Evolutionary conservation across 306 rosid genomes (phyloP).

Genomic region (Cucurbita moschata): DNA sequence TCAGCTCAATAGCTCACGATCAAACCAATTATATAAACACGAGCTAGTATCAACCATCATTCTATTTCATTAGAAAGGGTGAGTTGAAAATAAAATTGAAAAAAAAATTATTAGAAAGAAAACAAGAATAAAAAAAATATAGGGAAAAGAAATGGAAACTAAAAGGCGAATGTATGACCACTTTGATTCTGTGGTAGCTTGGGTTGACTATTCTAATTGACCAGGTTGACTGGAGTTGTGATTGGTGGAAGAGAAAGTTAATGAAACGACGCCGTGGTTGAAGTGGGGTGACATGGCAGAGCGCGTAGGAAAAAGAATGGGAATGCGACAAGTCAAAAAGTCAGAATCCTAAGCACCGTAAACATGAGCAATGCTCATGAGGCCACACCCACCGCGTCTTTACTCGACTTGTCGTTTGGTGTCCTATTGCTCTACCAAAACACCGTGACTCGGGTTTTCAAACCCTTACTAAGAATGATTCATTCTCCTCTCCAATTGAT

Average conservation of each 20-base stretch:
- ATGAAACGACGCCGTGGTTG: background rate
- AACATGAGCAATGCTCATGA: slow-evolving; percentile 25
- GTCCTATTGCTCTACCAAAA: background rate
- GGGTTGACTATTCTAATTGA: background rate
- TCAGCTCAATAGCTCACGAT: background rate
- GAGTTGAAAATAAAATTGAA: no score
- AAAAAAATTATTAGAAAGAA: background rate
- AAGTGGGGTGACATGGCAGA: background rate
- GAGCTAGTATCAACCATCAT: background rate
- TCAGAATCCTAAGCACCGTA: slow-evolving; percentile 38
- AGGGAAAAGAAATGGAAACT: background rate
- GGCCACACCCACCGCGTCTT: slow-evolving; percentile 22
- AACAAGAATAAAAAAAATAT: background rate
- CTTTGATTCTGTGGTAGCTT: background rate
- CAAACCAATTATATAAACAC: background rate
- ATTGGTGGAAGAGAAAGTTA: background rate
- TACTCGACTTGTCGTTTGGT: slow-evolving; percentile 20
- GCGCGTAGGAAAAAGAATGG: background rate
- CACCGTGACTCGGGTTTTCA: no score
- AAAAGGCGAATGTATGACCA: background rate
- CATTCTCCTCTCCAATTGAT: no score
- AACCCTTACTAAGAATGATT: no score
- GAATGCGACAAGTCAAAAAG: slow-evolving; percentile 20
- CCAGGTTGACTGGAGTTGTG: background rate
- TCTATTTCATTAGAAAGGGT: no score